These are phyloP conservation scores for Fomitopsis pinicola DNA, from an alignment of 1,284 basidiomycete species.

Conservation along the genomic window DNA sequence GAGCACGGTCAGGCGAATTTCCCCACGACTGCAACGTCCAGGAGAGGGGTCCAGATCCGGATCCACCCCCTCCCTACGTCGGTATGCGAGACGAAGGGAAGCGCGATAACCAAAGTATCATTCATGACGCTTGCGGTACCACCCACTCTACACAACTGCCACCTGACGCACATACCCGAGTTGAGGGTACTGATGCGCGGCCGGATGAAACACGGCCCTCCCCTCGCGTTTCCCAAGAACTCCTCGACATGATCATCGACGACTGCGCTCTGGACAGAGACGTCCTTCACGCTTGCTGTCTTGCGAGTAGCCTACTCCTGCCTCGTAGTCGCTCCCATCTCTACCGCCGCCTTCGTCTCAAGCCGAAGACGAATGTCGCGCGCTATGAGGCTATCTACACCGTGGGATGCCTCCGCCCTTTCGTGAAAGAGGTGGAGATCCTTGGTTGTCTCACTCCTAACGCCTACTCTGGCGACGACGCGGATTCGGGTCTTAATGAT, in stretches of 20 bases:
- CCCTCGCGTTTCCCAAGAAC: background rate
- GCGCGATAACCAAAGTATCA: too few species aligned
- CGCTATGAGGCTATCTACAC: background rate
- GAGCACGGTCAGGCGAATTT: too few species aligned
- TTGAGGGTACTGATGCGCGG: too few species aligned
- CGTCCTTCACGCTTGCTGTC: background rate
- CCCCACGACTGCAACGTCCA: too few species aligned
- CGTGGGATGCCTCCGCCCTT: background rate
- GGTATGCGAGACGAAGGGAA: too few species aligned
- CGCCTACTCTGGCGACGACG: background rate
- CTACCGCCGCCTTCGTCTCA: conserved; percentile 1
- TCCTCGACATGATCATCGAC: conserved; percentile 5
- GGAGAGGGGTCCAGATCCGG: too few species aligned
- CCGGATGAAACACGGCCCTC: too few species aligned
- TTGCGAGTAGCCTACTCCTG: background rate
- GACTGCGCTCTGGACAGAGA: background rate
- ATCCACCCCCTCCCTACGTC: too few species aligned
- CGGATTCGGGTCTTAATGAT: background rate
- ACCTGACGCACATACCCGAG: too few species aligned
- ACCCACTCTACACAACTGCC: too few species aligned
- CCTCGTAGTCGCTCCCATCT: background rate
- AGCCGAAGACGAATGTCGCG: background rate
- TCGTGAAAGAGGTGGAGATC: conserved; percentile 4
- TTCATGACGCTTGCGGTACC: too few species aligned
- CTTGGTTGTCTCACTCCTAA: conserved; percentile 1